Evolutionary conservation across 2,329 filamentous ascomycete species (phyloP).

Genomic region (Aurifilum marmelostoma): DNA sequence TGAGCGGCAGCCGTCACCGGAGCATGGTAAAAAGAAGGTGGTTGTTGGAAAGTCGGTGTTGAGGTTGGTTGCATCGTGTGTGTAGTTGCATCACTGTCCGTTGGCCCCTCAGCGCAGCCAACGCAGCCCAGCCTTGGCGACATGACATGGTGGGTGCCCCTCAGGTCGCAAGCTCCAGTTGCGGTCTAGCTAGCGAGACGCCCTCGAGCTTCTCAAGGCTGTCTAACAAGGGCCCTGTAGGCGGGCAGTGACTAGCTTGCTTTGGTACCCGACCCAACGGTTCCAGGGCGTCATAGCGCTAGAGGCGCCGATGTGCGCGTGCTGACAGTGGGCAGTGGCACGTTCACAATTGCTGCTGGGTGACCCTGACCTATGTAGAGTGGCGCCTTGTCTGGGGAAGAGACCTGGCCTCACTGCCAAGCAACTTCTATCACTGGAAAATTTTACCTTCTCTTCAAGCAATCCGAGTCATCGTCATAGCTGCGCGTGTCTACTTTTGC

Average conservation of each 20-base stretch:
- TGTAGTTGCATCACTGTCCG: constrained; percentile 5
- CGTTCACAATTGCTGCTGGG: neutral
- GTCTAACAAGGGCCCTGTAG: neutral
- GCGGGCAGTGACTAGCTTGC: too few species aligned
- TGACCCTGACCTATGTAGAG: neutral
- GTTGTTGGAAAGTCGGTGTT: constrained; percentile 26
- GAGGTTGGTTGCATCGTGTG: neutral
- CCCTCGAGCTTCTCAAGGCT: neutral
- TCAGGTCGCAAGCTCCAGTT: constrained; percentile 6
- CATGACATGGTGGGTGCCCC: neutral
- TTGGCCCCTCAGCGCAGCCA: neutral
- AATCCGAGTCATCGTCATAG: neutral
- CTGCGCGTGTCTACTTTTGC: neutral
- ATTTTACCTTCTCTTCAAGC: neutral
- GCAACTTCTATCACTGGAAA: neutral
- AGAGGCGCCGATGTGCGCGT: neutral
- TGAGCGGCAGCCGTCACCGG: constrained; percentile 8
- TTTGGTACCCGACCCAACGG: neutral
- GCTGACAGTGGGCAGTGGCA: neutral
- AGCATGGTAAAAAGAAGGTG: constrained; percentile 25
- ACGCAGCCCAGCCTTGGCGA: too few species aligned
- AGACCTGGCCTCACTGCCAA: too few species aligned
- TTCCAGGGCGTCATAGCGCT: neutral
- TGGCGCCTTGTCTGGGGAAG: too few species aligned
- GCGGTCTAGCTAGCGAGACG: neutral